Evolutionary conservation across 495 filamentous ascomycete genomes (phyloP).

Genomic region (Aspergillus diversus): DNA sequence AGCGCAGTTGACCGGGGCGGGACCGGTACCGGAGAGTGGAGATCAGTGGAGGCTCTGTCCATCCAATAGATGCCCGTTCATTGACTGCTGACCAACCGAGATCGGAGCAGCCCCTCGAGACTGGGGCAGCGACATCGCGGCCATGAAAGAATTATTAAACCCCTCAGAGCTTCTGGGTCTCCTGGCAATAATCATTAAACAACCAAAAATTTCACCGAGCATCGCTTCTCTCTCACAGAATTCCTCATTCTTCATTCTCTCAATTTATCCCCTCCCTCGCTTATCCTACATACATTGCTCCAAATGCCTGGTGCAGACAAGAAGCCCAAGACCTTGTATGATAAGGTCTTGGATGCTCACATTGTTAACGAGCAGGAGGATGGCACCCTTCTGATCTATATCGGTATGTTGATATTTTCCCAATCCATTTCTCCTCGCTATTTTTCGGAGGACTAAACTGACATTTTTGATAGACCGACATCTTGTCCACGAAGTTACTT

Average conservation of each 20-base stretch:
- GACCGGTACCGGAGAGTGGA: conserved; percentile 16
- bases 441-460: not conserved
- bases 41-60: not conserved
- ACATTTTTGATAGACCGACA: conserved; percentile 68
- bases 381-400: conserved; percentile 91
- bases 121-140: conserved; percentile 49
- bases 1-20: conserved; percentile 13
- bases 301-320: conserved; percentile 81
- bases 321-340: conserved; percentile 88
- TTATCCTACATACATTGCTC: conserved; percentile 21
- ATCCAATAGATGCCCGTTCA: conserved; percentile 34
- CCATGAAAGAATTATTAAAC: conserved; percentile 33
- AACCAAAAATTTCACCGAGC: conserved; percentile 2
- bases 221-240: conserved; percentile 15
- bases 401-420: conserved; percentile 57
- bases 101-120: conserved; percentile 46
- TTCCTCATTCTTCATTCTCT: not conserved
- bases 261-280: not conserved
- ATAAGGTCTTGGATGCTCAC: conserved; percentile 94
- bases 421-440: not conserved
- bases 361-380: conserved; percentile 92
- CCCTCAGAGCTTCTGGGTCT: conserved; percentile 28
- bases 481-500: conserved; percentile 97
- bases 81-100: conserved; percentile 49
- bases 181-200: conserved; percentile 7